These are phyloP conservation scores for Pseudogymnoascus pannorum DNA, from an alignment of 2,329 filamentous ascomycete species.

Conservation along the genomic window DNA sequence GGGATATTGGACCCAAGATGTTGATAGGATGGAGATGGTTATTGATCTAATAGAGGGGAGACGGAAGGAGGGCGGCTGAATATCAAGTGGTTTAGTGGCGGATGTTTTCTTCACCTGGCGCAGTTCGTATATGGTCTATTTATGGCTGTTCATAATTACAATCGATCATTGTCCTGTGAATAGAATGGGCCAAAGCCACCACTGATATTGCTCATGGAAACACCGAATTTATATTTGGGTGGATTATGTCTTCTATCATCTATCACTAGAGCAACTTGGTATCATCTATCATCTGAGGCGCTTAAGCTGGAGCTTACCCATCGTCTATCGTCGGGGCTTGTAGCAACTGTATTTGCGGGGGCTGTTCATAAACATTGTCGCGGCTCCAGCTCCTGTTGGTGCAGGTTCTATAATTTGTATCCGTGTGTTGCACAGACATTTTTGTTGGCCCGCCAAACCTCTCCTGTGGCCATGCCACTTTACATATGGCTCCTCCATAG, in stretches of 20 bases:
- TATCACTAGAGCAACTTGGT: not conserved
- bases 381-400: not conserved
- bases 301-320: not conserved
- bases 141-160: slow-evolving; percentile 1
- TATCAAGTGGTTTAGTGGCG: slow-evolving; percentile 2
- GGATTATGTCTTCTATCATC: not conserved
- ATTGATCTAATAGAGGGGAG: slow-evolving; percentile 1
- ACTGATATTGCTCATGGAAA: not conserved
- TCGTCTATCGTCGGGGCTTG: not conserved
- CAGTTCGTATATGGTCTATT: slow-evolving; percentile 5
- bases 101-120: slow-evolving; percentile 8
- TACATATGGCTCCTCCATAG: not conserved
- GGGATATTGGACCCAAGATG: not conserved
- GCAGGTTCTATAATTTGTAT: not conserved
- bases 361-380: not conserved
- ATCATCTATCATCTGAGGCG: not conserved
- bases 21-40: not conserved
- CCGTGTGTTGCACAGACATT: not conserved
- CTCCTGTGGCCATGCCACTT: not conserved
- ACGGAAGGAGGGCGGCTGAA: not conserved
- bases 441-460: not conserved
- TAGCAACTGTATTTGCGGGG: not conserved
- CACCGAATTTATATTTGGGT: not conserved
- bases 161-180: slow-evolving; percentile 1
- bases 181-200: not conserved